These are phyloP conservation scores for Trichoderma brevicompactum DNA, from an alignment of 2,329 filamentous ascomycete genomes.

Conservation along the genomic window DNA sequence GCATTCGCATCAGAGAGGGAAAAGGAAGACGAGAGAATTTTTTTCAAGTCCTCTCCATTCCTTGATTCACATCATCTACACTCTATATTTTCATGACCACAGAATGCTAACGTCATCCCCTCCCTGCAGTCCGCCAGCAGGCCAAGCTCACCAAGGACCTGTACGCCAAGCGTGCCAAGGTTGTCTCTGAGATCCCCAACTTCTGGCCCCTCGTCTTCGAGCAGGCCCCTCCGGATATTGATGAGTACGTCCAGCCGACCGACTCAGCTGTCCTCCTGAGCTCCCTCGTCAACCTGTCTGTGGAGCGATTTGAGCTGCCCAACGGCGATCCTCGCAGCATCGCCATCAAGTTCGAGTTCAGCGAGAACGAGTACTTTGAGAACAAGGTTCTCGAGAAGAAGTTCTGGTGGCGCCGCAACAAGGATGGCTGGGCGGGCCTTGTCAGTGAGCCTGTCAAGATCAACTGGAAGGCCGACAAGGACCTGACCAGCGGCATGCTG, in stretches of 20 bases:
- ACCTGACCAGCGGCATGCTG: constrained; percentile 80
- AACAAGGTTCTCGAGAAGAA: constrained; percentile 83
- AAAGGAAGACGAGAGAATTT: background rate
- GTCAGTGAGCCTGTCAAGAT: constrained; percentile 90
- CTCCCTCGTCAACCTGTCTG: constrained; percentile 68
- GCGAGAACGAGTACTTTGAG: constrained; percentile 80
- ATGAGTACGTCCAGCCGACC: constrained; percentile 82
- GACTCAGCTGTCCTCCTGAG: constrained; percentile 76
- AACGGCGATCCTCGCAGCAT: constrained; percentile 80
- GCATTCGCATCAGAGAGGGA: too few species aligned
- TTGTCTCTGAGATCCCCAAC: constrained; percentile 74
- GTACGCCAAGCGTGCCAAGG: constrained; percentile 74
- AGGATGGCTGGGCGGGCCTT: constrained; percentile 72
- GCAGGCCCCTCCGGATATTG: constrained; percentile 81
- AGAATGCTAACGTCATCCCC: background rate
- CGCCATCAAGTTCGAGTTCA: constrained; percentile 76
- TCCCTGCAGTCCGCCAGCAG: constrained; percentile 69
- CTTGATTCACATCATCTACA: background rate
- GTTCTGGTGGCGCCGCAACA: constrained; percentile 79
- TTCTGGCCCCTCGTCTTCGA: constrained; percentile 97
- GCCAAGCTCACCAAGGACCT: constrained; percentile 69
- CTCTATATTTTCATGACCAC: background rate
- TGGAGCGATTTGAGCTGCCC: constrained; percentile 80
- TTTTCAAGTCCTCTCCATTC: too few species aligned
- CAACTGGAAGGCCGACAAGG: constrained; percentile 79